Percentiles rank a stretch among this genome's conserved stretches.
Evolutionary conservation across 2,329 filamentous ascomycete genomes (phyloP).

Genomic region (Periconia macrospinosa): DNA sequence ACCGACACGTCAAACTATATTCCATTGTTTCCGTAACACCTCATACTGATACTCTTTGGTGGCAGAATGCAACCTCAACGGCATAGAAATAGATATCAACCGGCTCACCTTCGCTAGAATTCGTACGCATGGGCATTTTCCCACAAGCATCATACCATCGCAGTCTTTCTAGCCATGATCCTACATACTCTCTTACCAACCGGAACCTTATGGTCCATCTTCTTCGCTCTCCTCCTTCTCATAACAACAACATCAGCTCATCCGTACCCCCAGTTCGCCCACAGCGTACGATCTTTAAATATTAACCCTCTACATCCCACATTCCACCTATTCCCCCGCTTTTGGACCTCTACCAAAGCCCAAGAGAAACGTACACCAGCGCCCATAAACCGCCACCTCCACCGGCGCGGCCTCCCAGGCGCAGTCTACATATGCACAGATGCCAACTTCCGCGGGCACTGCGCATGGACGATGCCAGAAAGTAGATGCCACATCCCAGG

Average conservation of each 20-base stretch:
- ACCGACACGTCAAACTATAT: background rate
- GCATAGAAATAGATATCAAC: background rate
- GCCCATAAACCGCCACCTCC: conserved; percentile 21
- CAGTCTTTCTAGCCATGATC: conserved; percentile 4
- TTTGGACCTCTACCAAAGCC: background rate
- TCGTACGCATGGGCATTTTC: conserved; percentile 9
- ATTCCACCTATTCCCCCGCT: background rate
- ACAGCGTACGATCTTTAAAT: background rate
- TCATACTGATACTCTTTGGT: no score
- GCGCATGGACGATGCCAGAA: conserved; percentile 29
- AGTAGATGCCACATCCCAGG: conserved; percentile 28
- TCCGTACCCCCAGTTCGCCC: conserved; percentile 6
- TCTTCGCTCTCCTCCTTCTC: background rate
- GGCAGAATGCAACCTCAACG: background rate
- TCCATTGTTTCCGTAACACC: no score
- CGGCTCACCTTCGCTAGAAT: conserved; percentile 1
- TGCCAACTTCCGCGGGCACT: conserved; percentile 30
- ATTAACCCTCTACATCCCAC: background rate
- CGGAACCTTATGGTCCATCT: conserved; percentile 6
- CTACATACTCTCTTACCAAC: conserved; percentile 6
- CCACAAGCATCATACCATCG: background rate
- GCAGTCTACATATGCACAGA: conserved; percentile 37
- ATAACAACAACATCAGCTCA: conserved; percentile 1
- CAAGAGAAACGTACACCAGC: conserved; percentile 5
- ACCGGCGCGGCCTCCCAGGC: conserved; percentile 36